phyloP scores from a whole-genome alignment of 768 basidiomycete species.

The Agaricus sinodeliciosus region DNA sequence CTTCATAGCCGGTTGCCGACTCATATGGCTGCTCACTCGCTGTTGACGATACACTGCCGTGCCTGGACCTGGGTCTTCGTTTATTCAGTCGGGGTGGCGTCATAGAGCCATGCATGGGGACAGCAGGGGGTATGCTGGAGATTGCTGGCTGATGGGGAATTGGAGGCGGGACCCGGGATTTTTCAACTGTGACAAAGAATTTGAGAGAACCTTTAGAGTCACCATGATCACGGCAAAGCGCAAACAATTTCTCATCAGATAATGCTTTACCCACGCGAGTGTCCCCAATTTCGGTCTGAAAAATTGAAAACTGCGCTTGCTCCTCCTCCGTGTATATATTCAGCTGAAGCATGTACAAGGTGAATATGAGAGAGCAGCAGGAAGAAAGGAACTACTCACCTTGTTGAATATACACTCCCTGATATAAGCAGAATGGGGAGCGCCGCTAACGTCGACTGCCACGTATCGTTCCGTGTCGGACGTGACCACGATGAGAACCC shows the following conservation, averaged over 20 bases:
- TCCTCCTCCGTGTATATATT: constrained; percentile 80
- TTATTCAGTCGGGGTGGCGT: constrained; percentile 46
- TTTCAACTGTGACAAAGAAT: constrained; percentile 71
- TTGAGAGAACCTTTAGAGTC: constrained; percentile 80
- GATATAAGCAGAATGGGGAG: constrained; percentile 59
- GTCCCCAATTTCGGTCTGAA: constrained; percentile 81
- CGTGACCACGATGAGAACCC: constrained; percentile 61
- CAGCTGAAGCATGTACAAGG: constrained; percentile 36
- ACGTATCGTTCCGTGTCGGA: constrained; percentile 71
- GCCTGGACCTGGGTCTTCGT: constrained; percentile 47
- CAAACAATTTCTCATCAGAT: constrained; percentile 60
- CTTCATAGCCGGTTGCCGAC: constrained; percentile 59
- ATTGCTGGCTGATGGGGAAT: constrained; percentile 25
- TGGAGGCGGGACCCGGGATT: constrained; percentile 21
- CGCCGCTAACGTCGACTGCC: constrained; percentile 64
- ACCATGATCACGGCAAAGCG: constrained; percentile 63
- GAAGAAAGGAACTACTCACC: constrained; percentile 34
- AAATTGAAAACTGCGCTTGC: constrained; percentile 68
- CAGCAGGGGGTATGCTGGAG: constrained; percentile 21
- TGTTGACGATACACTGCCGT: constrained; percentile 63
- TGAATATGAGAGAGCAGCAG: background rate
- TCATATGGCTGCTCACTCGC: constrained; percentile 53
- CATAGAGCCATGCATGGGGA: constrained; percentile 29
- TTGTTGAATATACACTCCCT: constrained; percentile 78
- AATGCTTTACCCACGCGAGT: constrained; percentile 72